Conservation (phyloP, 768 basidiomycete genomes). For the Lenzites betulinus region DNA sequence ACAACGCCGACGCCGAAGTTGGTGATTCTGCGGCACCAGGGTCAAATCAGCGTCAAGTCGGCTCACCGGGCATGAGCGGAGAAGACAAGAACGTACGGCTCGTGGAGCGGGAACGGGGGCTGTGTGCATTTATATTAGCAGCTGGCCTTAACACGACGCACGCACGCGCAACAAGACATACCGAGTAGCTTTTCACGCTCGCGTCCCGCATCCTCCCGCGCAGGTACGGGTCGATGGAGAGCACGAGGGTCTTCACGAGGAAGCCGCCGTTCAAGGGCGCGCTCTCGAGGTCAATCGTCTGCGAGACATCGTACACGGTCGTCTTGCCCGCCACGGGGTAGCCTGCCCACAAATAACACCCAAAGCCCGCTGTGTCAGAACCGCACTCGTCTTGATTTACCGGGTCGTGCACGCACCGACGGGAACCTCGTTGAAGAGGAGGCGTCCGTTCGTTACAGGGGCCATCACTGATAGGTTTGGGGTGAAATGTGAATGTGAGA, state of each 20-base stretch:
- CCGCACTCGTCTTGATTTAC: too few relatives aligned
- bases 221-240: conserved; percentile 28
- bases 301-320: conserved; percentile 26
- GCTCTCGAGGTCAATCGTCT: conserved; percentile 32
- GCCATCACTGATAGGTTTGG: conserved; percentile 20
- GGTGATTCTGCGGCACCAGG: conserved; percentile 12
- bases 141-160: too few relatives aligned
- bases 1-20: conserved; percentile 31
- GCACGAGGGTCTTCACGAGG: conserved; percentile 31
- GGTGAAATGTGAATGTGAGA: too few relatives aligned
- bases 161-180: too few relatives aligned
- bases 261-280: conserved; percentile 31
- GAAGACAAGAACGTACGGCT: conserved; percentile 27
- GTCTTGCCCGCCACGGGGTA: conserved; percentile 35
- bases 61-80: neutral
- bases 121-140: neutral
- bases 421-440: conserved; percentile 33
- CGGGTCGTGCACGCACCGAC: conserved; percentile 24
- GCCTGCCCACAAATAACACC: too few relatives aligned
- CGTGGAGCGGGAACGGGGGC: conserved; percentile 26
- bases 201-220: conserved; percentile 23
- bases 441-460: conserved; percentile 30
- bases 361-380: too few relatives aligned
- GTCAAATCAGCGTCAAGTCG: neutral
- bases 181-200: conserved; percentile 19